Conservation (phyloP, 495 filamentous ascomycete genomes). For the Lasiosphaeris hirsuta region DNA sequence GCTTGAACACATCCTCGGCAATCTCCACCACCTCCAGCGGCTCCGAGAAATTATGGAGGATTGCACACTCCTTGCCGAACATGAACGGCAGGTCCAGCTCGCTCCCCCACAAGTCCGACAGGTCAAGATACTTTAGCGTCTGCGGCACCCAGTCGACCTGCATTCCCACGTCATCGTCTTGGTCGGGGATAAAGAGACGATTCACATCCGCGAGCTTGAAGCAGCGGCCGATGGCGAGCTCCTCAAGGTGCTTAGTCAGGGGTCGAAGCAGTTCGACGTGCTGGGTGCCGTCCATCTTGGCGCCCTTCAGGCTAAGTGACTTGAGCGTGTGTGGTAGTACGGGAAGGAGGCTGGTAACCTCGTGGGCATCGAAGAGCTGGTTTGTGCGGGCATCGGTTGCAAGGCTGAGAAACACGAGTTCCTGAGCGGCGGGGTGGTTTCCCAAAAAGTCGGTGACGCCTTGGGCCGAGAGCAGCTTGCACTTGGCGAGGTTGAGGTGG, state of each 20-base stretch:
- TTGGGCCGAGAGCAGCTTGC: constrained; percentile 64
- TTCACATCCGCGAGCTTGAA: constrained; percentile 65
- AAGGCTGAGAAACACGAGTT: constrained; percentile 71
- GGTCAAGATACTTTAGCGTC: constrained; percentile 72
- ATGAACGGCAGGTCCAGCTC: constrained; percentile 60
- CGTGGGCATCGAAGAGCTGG: constrained; percentile 63
- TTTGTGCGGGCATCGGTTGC: constrained; percentile 70
- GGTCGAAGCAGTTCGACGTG: constrained; percentile 66
- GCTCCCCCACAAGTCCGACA: constrained; percentile 58
- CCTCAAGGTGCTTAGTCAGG: constrained; percentile 76
- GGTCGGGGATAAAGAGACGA: constrained; percentile 48
- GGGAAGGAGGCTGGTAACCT: constrained; percentile 65
- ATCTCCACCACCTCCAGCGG: constrained; percentile 81
- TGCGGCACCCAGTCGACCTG: constrained; percentile 54
- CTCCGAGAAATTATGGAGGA: constrained; percentile 59
- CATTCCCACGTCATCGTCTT: constrained; percentile 29
- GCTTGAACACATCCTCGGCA: constrained; percentile 64
- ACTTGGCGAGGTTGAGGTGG: constrained; percentile 77
- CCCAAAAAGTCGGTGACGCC: constrained; percentile 69
- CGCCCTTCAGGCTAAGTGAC: constrained; percentile 75
- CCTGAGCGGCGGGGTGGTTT: constrained; percentile 66
- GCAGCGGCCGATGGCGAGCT: constrained; percentile 70
- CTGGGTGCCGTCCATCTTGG: constrained; percentile 56
- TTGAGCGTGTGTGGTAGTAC: constrained; percentile 64
- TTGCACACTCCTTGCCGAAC: constrained; percentile 54